Evolutionary conservation across 495 filamentous ascomycete genomes (phyloP).

Genomic region (Diplogelasinospora grovesii): DNA sequence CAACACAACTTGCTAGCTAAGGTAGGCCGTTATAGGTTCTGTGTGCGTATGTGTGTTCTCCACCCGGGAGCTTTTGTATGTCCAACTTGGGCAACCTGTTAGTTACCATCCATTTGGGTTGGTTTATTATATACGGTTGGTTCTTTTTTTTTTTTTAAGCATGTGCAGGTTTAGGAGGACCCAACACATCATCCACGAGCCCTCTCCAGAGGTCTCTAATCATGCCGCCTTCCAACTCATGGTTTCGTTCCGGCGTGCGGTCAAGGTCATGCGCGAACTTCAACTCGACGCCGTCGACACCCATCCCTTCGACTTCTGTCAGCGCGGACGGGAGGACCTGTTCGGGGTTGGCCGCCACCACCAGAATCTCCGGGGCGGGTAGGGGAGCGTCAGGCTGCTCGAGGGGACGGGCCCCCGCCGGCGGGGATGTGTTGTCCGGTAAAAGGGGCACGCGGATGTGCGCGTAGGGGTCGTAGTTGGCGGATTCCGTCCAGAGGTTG

Average conservation of each 20-base stretch:
- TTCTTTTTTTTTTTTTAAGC: too few species aligned
- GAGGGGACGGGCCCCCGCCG: conserved; percentile 8
- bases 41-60: too few species aligned
- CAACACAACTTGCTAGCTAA: too few species aligned
- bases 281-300: conserved; percentile 42
- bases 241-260: conserved; percentile 3
- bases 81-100: too few species aligned
- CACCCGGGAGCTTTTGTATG: too few species aligned
- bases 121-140: too few species aligned
- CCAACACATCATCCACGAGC: conserved; percentile 39
- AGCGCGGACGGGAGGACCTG: conserved; percentile 31
- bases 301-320: conserved; percentile 40
- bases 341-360: conserved; percentile 40
- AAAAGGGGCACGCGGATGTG: conserved; percentile 40
- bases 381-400: conserved; percentile 32
- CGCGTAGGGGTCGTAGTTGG: conserved; percentile 27
- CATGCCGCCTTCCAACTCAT: conserved; percentile 29
- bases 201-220: conserved; percentile 40
- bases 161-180: too few species aligned
- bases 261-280: conserved; percentile 33
- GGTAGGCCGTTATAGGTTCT: too few species aligned
- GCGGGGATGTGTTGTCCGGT: conserved; percentile 32
- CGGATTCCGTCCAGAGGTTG: conserved; percentile 14
- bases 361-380: conserved; percentile 27
- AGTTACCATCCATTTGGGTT: too few species aligned